A percentile compares a stretch with the other conserved stretches of the same genome.
These are phyloP conservation scores for Rhodotorula paludigena DNA, from an alignment of 768 basidiomycete species.

Conservation along the genomic window DNA sequence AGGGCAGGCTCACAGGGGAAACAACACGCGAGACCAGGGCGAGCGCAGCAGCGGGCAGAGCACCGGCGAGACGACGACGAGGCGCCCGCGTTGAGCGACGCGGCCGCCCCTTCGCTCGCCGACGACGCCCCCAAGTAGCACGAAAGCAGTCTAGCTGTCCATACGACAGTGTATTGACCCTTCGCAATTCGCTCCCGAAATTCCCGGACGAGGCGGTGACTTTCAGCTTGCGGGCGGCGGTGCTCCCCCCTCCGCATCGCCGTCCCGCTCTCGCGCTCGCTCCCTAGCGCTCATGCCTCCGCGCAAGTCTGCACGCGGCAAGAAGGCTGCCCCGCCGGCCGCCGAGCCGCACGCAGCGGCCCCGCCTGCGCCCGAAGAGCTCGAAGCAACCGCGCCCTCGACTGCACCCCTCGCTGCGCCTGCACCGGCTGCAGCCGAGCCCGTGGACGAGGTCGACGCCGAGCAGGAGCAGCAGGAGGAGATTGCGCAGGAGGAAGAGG, in stretches of 20 bases:
- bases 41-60: no score
- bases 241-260: background rate
- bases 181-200: no score
- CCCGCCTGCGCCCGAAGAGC: constrained; percentile 24
- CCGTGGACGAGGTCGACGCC: constrained; percentile 3
- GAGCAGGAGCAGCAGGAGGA: constrained; percentile 20
- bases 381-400: constrained; percentile 1
- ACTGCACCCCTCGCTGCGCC: background rate
- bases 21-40: no score
- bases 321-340: background rate
- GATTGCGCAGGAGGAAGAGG: background rate
- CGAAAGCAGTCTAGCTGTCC: no score
- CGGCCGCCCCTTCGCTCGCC: no score
- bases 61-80: no score
- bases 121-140: no score
- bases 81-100: no score
- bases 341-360: background rate
- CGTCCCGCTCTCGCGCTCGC: background rate
- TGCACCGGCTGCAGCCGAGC: background rate
- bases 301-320: constrained; percentile 4
- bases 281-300: constrained; percentile 3
- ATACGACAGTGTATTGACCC: no score
- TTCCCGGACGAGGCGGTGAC: no score
- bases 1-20: no score
- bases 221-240: no score